Base-by-base conservation (phyloP, 2,329 filamentous ascomycete species). In the Ophiostoma triangulosporum region DNA sequence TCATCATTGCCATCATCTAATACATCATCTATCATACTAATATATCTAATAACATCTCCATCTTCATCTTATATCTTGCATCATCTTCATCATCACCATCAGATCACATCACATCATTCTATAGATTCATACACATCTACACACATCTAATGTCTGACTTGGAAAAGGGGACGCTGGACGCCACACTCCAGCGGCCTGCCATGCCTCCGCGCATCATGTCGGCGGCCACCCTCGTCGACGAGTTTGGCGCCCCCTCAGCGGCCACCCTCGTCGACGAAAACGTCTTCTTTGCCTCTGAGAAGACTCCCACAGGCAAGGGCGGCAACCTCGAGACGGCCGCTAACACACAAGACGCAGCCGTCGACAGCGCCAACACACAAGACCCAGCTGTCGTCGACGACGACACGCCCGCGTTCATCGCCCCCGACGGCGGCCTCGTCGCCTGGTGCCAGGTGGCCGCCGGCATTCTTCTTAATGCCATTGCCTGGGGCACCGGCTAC, bases 371-470 rank as follows among this genome's bases (percentile, higher is more conserved):
- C 29, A 38, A 52, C 31, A 27, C 32, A 20, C 36, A 35, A 14
- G 29, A 32, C 27, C 22, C 46, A 2, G 27, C 24, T 20, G 7
- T 24, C 26, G 6, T 5, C 20, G 22, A 40, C 11, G 43, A 20
- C 2, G 51, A 36, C 24, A 22, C 26, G 3, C 7, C 26, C 20
- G n/a, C 33, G 7, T 53, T 46, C 26, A 33, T 38, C 3, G 35
- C 62, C 2, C 73, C 73, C 0, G 71, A 75, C 46, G 72, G 74
- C 26, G 74, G 74, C 12, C 58, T 68, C 49, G 57, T 62, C 14
- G 75, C 73, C 15, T 78, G 75, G 75, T 68, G 66, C 1, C 75
- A 77, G 60, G 73, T 77, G 8, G 48, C 73, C 20, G 70, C 73
- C 6, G 69, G 69, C 31, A 65, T 72, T 38, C 65, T 75, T 29